A percentile compares a stretch with the other conserved stretches of the same genome.
phyloP scores from a whole-genome alignment of 441 rosid genomes.

The Cnidoscolus chayamansa region DNA sequence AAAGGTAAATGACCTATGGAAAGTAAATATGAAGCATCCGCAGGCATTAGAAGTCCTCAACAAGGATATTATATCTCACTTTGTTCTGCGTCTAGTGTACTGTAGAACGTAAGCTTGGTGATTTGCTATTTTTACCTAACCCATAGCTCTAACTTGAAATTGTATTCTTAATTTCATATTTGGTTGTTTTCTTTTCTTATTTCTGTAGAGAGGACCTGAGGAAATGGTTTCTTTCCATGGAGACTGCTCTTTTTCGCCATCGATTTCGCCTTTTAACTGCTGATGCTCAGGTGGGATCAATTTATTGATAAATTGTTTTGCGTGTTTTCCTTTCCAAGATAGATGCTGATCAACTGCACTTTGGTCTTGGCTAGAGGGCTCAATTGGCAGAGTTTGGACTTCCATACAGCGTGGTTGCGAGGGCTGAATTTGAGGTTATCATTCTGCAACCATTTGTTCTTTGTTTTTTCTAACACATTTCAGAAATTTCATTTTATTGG shows the following conservation, averaged over 20 bases:
- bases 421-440: slow-evolving; percentile 76
- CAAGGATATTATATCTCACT: slow-evolving; percentile 83
- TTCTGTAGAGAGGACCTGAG: slow-evolving; percentile 73
- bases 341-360: slow-evolving; percentile 6
- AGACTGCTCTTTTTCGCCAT: slow-evolving; percentile 72
- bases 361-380: slow-evolving; percentile 41
- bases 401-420: slow-evolving; percentile 63
- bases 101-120: slow-evolving; percentile 67
- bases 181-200: not conserved
- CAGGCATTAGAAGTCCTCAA: slow-evolving; percentile 46
- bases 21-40: slow-evolving; percentile 58
- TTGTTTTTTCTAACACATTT: not conserved
- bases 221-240: slow-evolving; percentile 93
- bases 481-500: no score
- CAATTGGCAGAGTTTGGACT: slow-evolving; percentile 63
- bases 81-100: slow-evolving; percentile 81
- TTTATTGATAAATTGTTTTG: not conserved
- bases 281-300: slow-evolving; percentile 56
- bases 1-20: slow-evolving; percentile 55
- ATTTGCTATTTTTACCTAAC: not conserved
- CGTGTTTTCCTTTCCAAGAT: slow-evolving; percentile 1
- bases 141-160: not conserved
- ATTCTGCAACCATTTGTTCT: not conserved
- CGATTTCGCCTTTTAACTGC: slow-evolving; percentile 36
- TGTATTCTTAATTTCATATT: not conserved